Evolutionary conservation across 768 basidiomycete species (phyloP).

Genomic region (Amanita rubescens): DNA sequence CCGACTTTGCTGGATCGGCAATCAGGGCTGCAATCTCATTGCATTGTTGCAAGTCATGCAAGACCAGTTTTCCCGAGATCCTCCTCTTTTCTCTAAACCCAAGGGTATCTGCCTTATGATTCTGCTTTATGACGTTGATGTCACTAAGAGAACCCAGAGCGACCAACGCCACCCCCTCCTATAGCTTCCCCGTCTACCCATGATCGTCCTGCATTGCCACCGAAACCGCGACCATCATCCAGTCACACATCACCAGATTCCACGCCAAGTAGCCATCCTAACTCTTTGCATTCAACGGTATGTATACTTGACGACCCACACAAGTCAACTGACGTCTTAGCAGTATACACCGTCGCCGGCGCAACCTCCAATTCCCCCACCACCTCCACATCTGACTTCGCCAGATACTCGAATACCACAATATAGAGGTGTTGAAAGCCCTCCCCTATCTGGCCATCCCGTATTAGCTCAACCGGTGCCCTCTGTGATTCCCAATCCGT

Average conservation of each 20-base stretch:
- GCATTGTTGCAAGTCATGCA: slow-evolving; percentile 73
- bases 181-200: slow-evolving; percentile 17
- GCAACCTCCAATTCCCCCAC: slow-evolving; percentile 8
- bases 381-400: slow-evolving; percentile 13
- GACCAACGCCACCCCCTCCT: slow-evolving; percentile 31
- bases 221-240: slow-evolving; percentile 21
- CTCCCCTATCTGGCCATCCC: not conserved
- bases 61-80: slow-evolving; percentile 73
- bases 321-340: slow-evolving; percentile 6
- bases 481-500: not conserved
- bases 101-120: slow-evolving; percentile 21
- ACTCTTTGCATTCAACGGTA: slow-evolving; percentile 1
- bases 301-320: not conserved
- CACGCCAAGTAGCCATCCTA: not conserved
- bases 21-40: slow-evolving; percentile 63
- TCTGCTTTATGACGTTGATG: slow-evolving; percentile 6
- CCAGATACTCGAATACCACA: slow-evolving; percentile 4
- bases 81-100: slow-evolving; percentile 88
- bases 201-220: slow-evolving; percentile 26
- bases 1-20: slow-evolving; percentile 10
- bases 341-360: slow-evolving; percentile 1
- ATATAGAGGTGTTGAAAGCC: not conserved
- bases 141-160: slow-evolving; percentile 15
- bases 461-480: not conserved
- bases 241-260: slow-evolving; percentile 3